phyloP scores from a whole-genome alignment of 2,329 filamentous ascomycete genomes.

The Claviceps spartinae region DNA sequence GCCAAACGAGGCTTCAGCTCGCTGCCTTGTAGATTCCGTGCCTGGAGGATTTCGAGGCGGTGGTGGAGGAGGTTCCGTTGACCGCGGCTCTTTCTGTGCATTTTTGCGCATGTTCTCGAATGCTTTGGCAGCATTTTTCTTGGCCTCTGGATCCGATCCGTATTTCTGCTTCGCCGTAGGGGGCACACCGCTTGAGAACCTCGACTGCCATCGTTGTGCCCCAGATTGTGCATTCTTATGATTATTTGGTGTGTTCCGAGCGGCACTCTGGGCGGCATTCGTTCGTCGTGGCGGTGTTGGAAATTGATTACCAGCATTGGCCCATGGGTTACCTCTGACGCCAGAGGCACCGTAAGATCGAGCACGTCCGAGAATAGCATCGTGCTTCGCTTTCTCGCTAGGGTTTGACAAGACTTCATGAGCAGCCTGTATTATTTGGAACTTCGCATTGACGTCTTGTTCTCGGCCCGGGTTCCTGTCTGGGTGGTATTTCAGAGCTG shows the following conservation, averaged over 20 bases:
- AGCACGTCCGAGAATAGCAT: conserved; percentile 28
- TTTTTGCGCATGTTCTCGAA: conserved; percentile 31
- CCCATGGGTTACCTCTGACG: conserved; percentile 44
- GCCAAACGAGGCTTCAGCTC: conserved; percentile 42
- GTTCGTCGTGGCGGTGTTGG: conserved; percentile 35
- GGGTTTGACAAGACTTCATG: conserved; percentile 57
- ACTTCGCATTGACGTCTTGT: conserved; percentile 64
- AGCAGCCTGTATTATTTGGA: conserved; percentile 75
- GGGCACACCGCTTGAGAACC: conserved; percentile 27
- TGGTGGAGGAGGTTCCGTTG: conserved; percentile 14
- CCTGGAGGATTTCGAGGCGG: conserved; percentile 30
- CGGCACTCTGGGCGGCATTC: conserved; percentile 11
- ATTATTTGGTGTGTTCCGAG: conserved; percentile 1
- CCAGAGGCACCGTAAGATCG: conserved; percentile 38
- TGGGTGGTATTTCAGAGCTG: conserved; percentile 75
- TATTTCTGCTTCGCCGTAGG: conserved; percentile 28
- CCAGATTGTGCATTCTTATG: conserved; percentile 20
- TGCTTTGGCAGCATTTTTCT: conserved; percentile 27
- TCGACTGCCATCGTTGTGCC: conserved; percentile 30
- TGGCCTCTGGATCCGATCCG: conserved; percentile 21
- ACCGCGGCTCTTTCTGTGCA: conserved; percentile 15
- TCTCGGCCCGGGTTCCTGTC: conserved; percentile 80
- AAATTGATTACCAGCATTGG: conserved; percentile 33
- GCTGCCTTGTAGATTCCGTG: conserved; percentile 38
- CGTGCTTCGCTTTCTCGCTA: conserved; percentile 37